Evolutionary conservation across 192 early-diverging fungal genomes (phyloP), one percentile per base, ranked within the genome.

Genomic region (Chytriomyces sp.): DNA sequence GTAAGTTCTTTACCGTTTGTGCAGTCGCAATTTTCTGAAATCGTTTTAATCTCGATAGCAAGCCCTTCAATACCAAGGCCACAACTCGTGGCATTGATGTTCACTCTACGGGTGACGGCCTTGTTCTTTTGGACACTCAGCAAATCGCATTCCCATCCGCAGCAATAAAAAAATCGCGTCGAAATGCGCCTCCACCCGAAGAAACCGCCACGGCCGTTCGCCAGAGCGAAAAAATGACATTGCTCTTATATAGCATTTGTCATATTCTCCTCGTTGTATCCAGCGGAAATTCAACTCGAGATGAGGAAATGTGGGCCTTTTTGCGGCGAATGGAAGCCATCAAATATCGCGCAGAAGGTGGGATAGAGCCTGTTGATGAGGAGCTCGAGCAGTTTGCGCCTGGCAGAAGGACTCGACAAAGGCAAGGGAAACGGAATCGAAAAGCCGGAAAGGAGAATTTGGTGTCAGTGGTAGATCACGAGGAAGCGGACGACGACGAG

Each of bases 41-140:
- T n/a, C n/a, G n/a, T n/a, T n/a, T n/a, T n/a, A n/a, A n/a, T n/a
- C n/a, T n/a, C n/a, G n/a, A n/a, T 2, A 60, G 58, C 17, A 7
- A 31, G 26, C 71, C 73, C 17, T 75, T 60, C 62, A 67, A 67
- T 31, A 53, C 62, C 8, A 37, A 39, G 32, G 76, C 77, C 34
- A 80, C 84, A 36, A 88, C 88, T 0, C 66, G 64, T 10, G 89
- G 90, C 0, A 82, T 91, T 32, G 86, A 90, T 58, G 78, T 91
- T 77, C 85, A 89, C 59, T 67, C 89, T 3, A 89, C 88, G n/a
- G 75, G 84, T 5, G 90, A 91, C 55, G 69, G 89, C 4, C 77
- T 87, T 17, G 79, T 91, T 28, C 75, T 91, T 1, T 75, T 91
- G 3, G 90, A 91, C 65, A 84, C 85, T 5, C 82, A 89, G 62